A percentile compares a stretch with the other conserved stretches of the same genome.
Evolutionary conservation across 1,284 basidiomycete species (phyloP).

Genomic region (Austropuccinia psidii): DNA sequence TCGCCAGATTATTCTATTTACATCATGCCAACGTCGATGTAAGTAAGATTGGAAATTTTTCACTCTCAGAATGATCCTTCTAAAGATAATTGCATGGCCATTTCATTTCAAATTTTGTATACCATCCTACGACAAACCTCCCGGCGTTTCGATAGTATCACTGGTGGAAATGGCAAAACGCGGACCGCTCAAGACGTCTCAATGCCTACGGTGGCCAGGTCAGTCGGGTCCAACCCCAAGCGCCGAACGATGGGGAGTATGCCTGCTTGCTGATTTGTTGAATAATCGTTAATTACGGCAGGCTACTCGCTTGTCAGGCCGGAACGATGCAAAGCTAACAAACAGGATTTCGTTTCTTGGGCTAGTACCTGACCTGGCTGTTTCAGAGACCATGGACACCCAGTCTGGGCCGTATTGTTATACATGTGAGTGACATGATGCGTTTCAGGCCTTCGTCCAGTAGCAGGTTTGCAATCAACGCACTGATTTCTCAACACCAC

Average conservation of each 20-base stretch:
- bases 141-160: conserved; percentile 12
- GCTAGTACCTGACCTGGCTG: neutral
- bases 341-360: conserved; percentile 3
- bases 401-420: conserved; percentile 19
- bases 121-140: too few relatives aligned
- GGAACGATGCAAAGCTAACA: conserved; percentile 10
- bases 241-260: too few relatives aligned
- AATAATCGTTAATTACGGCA: neutral
- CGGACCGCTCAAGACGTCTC: neutral
- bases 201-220: conserved; percentile 19
- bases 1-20: conserved; percentile 15
- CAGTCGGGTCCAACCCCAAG: neutral
- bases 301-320: neutral
- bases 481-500: too few relatives aligned
- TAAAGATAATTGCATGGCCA: too few relatives aligned
- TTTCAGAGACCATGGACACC: conserved; percentile 13
- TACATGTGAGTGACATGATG: conserved; percentile 23
- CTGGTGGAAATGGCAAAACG: conserved; percentile 7
- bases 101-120: neutral
- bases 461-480: too few relatives aligned
- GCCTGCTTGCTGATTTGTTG: neutral
- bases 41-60: too few relatives aligned
- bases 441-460: too few relatives aligned
- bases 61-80: too few relatives aligned
- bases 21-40: conserved; percentile 26